These are phyloP conservation scores for Talaromyces albobiverticillius DNA, from an alignment of 2,329 filamentous ascomycete genomes.

Conservation along the genomic window DNA sequence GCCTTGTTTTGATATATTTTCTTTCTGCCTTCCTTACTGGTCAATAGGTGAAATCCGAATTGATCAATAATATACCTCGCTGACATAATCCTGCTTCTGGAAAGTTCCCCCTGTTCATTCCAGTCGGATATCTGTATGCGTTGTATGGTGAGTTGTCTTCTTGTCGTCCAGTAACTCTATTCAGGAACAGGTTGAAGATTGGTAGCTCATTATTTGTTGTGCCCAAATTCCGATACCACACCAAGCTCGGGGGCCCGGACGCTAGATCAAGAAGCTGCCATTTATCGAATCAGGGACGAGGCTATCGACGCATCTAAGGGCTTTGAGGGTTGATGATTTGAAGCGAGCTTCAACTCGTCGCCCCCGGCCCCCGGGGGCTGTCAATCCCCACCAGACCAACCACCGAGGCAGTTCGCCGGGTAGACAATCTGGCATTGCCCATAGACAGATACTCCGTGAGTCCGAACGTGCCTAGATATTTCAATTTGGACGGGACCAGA, in stretches of 20 bases:
- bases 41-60: neutral
- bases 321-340: neutral
- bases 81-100: neutral
- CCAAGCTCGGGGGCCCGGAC: neutral
- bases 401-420: neutral
- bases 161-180: neutral
- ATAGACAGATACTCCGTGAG: neutral
- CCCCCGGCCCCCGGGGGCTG: neutral
- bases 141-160: neutral
- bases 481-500: neutral
- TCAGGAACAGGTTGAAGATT: constrained; percentile 12
- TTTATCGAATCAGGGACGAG: neutral
- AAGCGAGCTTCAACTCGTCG: neutral
- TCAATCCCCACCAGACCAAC: neutral
- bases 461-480: neutral
- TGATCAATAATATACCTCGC: neutral
- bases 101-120: neutral
- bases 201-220: neutral
- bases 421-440: neutral
- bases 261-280: neutral
- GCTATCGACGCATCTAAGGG: neutral
- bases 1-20: neutral
- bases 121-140: neutral
- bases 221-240: constrained; percentile 9
- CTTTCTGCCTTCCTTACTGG: neutral